Evolutionary conservation across 2,329 filamentous ascomycete genomes (phyloP).

Genomic region (Mariannaea elegans): DNA sequence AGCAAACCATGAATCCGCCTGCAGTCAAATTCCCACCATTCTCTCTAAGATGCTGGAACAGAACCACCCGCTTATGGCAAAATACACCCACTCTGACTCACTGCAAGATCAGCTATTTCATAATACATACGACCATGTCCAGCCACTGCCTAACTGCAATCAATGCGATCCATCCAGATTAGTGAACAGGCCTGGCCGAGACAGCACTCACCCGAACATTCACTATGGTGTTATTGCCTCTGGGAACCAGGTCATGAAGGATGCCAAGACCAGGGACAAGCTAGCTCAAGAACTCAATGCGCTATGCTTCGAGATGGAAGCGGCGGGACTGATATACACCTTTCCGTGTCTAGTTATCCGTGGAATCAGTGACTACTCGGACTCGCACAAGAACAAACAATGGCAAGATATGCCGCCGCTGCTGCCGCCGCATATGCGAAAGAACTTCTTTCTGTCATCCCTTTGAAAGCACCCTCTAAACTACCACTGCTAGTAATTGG

Average conservation of each 20-base stretch:
- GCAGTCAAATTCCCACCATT: background rate
- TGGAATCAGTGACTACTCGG: constrained; percentile 49
- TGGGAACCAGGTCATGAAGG: constrained; percentile 1
- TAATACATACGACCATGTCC: background rate
- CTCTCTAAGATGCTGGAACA: constrained; percentile 8
- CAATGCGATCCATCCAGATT: background rate
- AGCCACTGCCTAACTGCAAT: background rate
- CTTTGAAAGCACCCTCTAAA: background rate
- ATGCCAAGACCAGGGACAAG: background rate
- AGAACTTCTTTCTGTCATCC: background rate
- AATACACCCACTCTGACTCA: background rate
- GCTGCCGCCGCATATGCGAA: constrained; percentile 39
- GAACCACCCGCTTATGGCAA: background rate
- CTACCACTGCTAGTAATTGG: background rate
- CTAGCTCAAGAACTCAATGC: background rate
- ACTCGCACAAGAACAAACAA: constrained; percentile 39
- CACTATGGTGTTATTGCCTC: constrained; percentile 4
- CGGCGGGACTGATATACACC: constrained; percentile 33
- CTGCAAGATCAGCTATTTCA: constrained; percentile 11
- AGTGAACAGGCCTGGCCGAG: background rate
- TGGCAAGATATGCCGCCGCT: constrained; percentile 48
- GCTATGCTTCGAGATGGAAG: constrained; percentile 19
- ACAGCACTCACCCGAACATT: background rate
- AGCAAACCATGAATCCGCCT: constrained; percentile 8
- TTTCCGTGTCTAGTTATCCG: constrained; percentile 45